Conservation (phyloP, 73 alveolate genomes). For the Paramecium biaurelia region DNA sequence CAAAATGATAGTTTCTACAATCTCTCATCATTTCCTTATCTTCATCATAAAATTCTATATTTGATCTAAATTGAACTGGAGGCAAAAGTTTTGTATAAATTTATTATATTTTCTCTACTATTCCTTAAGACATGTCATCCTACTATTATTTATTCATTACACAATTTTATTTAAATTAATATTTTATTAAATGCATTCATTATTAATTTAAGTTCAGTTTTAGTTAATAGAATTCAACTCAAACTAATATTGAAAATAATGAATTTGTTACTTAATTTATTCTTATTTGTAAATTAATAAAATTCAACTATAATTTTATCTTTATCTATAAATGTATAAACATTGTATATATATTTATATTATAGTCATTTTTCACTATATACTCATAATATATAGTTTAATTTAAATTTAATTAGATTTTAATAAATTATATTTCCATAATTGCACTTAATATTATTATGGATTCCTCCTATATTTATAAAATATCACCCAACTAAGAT, state of each 20-base stretch:
- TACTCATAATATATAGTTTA: neutral
- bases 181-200: too few species aligned
- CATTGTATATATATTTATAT: too few species aligned
- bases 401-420: neutral
- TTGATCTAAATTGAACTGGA: neutral
- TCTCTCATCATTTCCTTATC: neutral
- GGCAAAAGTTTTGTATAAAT: neutral
- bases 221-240: neutral
- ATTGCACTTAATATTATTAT: neutral
- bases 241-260: too few species aligned
- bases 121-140: neutral
- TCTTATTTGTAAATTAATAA: too few species aligned
- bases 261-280: too few species aligned
- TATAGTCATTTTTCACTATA: too few species aligned
- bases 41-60: neutral
- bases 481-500: neutral
- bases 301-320: too few species aligned
- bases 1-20: neutral
- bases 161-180: too few species aligned
- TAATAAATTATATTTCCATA: neutral
- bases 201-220: neutral
- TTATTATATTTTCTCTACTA: neutral
- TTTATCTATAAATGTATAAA: too few species aligned
- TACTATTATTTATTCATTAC: neutral
- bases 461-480: neutral